phyloP scores from a whole-genome alignment of 352 stramenopile genomes.

The Labyrinthula sp. region DNA sequence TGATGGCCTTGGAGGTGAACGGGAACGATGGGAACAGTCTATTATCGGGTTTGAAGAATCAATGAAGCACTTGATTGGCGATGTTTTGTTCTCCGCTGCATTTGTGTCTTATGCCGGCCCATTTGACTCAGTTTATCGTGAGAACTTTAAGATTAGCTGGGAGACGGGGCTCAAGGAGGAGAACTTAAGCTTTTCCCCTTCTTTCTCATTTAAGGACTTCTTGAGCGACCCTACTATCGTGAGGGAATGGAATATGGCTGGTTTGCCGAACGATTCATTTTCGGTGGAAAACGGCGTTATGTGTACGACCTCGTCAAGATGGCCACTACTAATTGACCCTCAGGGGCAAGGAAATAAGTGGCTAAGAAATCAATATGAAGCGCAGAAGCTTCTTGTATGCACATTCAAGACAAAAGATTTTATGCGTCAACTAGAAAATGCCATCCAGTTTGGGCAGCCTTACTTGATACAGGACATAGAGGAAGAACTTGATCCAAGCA shows the following conservation, averaged over 20 bases:
- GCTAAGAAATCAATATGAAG: constrained; percentile 76
- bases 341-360: constrained; percentile 84
- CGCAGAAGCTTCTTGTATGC: constrained; percentile 53
- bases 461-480: constrained; percentile 81
- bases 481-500: constrained; percentile 73
- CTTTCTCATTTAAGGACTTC: constrained; percentile 72
- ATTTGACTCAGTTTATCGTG: constrained; percentile 68
- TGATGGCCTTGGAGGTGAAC: constrained; percentile 66
- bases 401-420: constrained; percentile 83
- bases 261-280: constrained; percentile 65
- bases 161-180: constrained; percentile 57
- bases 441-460: constrained; percentile 68
- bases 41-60: constrained; percentile 64
- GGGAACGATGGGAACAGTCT: constrained; percentile 66
- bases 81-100: constrained; percentile 66
- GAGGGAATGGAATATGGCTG: constrained; percentile 74
- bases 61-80: constrained; percentile 62
- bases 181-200: constrained; percentile 51
- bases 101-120: constrained; percentile 82
- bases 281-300: constrained; percentile 86
- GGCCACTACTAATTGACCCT: constrained; percentile 90
- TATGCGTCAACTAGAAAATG: constrained; percentile 70
- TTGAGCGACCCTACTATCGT: constrained; percentile 73
- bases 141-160: constrained; percentile 44
- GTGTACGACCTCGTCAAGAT: constrained; percentile 66